These are phyloP conservation scores for Colletotrichum sp. DNA, from an alignment of 2,329 filamentous ascomycete species.

Conservation along the genomic window DNA sequence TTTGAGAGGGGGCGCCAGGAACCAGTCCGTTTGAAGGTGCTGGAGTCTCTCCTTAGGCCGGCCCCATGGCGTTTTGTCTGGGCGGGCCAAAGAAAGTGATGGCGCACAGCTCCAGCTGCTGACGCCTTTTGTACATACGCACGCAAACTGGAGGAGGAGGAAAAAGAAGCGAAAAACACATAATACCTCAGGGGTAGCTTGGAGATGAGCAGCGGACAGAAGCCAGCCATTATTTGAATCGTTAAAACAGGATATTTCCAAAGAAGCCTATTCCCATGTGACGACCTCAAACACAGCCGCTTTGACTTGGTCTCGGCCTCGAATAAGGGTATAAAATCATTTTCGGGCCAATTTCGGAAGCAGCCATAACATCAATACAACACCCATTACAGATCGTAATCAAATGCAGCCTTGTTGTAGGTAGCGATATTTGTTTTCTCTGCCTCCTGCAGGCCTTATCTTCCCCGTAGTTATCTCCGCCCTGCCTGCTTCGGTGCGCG, in stretches of 20 bases:
- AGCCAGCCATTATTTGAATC: background rate
- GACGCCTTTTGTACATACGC: constrained; percentile 16
- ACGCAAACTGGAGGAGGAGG: background rate
- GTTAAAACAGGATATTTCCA: background rate
- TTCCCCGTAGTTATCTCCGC: background rate
- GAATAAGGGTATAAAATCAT: background rate
- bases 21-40: constrained; percentile 24
- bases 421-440: background rate
- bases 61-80: constrained; percentile 3
- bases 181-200: constrained; percentile 6
- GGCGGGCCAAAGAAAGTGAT: constrained; percentile 2
- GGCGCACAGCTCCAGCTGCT: background rate
- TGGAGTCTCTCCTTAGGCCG: constrained; percentile 1
- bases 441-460: background rate
- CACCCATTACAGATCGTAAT: background rate
- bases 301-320: background rate
- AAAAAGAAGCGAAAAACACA: constrained; percentile 12
- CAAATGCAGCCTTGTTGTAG: background rate
- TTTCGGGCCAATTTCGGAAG: background rate
- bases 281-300: background rate
- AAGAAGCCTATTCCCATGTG: background rate
- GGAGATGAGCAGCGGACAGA: constrained; percentile 11
- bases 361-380: background rate
- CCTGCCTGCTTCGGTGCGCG: background rate
- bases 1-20: constrained; percentile 30